These are phyloP conservation scores for Casaregolazyma suthepensis DNA, from an alignment of 1,139 yeast genomes.

Conservation along the genomic window DNA sequence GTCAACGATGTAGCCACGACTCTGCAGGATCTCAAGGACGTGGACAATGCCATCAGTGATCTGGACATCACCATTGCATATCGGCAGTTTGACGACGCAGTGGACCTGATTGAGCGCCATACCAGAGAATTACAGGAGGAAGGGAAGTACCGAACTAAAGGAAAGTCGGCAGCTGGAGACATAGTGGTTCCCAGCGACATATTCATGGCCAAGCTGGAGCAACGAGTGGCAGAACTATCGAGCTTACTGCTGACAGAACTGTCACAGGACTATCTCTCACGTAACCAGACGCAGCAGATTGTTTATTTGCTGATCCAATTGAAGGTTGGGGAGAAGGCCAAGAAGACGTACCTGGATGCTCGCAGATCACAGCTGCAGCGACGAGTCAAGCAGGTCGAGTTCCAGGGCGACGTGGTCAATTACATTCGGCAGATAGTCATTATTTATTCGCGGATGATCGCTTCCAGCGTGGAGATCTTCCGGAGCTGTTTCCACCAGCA, in stretches of 20 bases:
- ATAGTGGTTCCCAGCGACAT: conserved; percentile 12
- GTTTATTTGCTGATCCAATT: conserved; percentile 40
- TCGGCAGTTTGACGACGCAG: conserved; percentile 50
- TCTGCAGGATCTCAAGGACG: conserved; percentile 25
- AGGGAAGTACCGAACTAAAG: conserved; percentile 2
- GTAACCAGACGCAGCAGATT: conserved; percentile 26
- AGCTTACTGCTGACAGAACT: conserved; percentile 29
- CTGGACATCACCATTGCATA: conserved; percentile 63
- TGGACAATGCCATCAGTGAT: conserved; percentile 61
- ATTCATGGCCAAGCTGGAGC: conserved; percentile 25
- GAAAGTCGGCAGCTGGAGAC: conserved; percentile 6
- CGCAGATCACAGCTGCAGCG: conserved; percentile 42
- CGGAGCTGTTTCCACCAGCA: conserved; percentile 39
- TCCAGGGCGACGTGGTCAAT: conserved; percentile 50
- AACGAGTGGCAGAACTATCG: conserved; percentile 26
- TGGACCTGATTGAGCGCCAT: conserved; percentile 37
- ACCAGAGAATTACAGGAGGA: neutral
- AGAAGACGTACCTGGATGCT: conserved; percentile 42
- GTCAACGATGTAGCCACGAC: conserved; percentile 9
- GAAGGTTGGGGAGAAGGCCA: conserved; percentile 42
- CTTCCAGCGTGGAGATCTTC: conserved; percentile 44
- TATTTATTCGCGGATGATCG: conserved; percentile 52
- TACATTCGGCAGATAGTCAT: conserved; percentile 55
- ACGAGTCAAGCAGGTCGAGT: conserved; percentile 43
- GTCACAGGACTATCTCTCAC: conserved; percentile 33